phyloP scores from a whole-genome alignment of 1,284 basidiomycete species.

The Ganoderma lucidum region DNA sequence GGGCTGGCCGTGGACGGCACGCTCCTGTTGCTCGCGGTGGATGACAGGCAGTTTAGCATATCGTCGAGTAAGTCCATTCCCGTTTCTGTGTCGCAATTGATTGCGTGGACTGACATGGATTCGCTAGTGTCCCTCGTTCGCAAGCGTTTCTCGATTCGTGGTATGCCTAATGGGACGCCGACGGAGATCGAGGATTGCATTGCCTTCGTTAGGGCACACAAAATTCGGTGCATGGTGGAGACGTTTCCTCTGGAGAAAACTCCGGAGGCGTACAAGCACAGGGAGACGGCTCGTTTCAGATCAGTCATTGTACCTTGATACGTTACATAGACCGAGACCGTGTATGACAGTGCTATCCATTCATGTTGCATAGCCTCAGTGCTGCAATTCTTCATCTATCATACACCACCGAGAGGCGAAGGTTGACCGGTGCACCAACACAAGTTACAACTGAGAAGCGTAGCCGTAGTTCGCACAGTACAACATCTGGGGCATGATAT shows the following conservation, averaged over 20 bases:
- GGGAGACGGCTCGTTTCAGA: slow-evolving; percentile 44
- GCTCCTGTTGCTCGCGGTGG: slow-evolving; percentile 37
- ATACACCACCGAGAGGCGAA: neutral
- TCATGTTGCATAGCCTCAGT: neutral
- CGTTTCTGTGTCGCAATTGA: neutral
- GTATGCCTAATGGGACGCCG: slow-evolving; percentile 44
- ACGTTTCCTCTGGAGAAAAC: slow-evolving; percentile 45
- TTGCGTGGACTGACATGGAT: neutral
- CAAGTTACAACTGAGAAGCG: neutral
- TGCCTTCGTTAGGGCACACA: slow-evolving; percentile 39
- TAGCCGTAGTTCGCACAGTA: neutral
- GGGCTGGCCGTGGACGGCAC: slow-evolving; percentile 45
- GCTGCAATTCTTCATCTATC: neutral
- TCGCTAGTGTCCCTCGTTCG: slow-evolving; percentile 39
- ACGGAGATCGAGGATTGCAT: slow-evolving; percentile 44
- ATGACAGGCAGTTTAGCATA: slow-evolving; percentile 17
- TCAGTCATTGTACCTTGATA: slow-evolving; percentile 36
- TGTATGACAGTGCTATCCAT: neutral
- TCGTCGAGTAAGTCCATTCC: slow-evolving; percentile 16
- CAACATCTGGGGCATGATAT: slow-evolving; percentile 14
- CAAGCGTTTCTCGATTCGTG: slow-evolving; percentile 43
- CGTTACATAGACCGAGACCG: neutral
- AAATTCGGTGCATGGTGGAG: slow-evolving; percentile 45
- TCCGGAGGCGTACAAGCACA: slow-evolving; percentile 44
- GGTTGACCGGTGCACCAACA: neutral